Evolutionary conservation across 2,329 filamentous ascomycete genomes (phyloP).

Genomic region (Atkinsonella texensis): DNA sequence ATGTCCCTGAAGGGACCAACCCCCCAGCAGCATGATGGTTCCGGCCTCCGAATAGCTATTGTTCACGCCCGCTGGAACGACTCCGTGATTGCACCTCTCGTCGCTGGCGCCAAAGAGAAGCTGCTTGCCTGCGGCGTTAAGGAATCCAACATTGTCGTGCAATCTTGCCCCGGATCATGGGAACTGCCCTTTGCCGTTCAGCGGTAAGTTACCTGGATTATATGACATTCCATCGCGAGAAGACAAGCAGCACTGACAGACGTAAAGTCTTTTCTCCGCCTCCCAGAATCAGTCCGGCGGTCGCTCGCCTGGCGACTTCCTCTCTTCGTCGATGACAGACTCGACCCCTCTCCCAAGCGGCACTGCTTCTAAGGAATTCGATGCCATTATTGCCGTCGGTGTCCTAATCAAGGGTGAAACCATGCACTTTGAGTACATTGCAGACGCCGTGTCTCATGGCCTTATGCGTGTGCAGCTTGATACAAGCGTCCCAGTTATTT

Average conservation of each 20-base stretch:
- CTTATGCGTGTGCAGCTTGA: slow-evolving; percentile 93
- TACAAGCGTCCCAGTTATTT: slow-evolving; percentile 76
- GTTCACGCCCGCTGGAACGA: slow-evolving; percentile 94
- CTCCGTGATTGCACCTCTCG: slow-evolving; percentile 73
- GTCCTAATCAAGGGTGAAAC: slow-evolving; percentile 98
- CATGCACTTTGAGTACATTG: slow-evolving; percentile 99
- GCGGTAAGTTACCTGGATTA: slow-evolving; percentile 37
- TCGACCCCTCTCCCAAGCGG: slow-evolving; percentile 37
- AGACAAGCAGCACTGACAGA: slow-evolving; percentile 1
- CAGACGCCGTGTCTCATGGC: slow-evolving; percentile 79
- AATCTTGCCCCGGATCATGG: slow-evolving; percentile 88
- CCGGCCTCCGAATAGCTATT: slow-evolving; percentile 77
- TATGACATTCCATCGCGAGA: too few species aligned
- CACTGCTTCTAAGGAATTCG: slow-evolving; percentile 55
- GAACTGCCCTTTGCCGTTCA: slow-evolving; percentile 88
- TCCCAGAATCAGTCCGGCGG: slow-evolving; percentile 69
- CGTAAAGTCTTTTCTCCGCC: slow-evolving; percentile 61
- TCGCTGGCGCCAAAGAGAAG: slow-evolving; percentile 68
- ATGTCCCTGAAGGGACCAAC: slow-evolving; percentile 46
- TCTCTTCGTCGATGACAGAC: slow-evolving; percentile 57
- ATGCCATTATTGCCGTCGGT: slow-evolving; percentile 89
- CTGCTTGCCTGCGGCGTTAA: slow-evolving; percentile 70
- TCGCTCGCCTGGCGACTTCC: slow-evolving; percentile 63
- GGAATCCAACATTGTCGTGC: slow-evolving; percentile 75
- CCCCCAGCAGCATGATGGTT: slow-evolving; percentile 50